Evolutionary conservation across 108 stramenopile genomes (phyloP), one percentile per base, ranked within the genome.

Genomic region (Cylindrotheca closterium): DNA sequence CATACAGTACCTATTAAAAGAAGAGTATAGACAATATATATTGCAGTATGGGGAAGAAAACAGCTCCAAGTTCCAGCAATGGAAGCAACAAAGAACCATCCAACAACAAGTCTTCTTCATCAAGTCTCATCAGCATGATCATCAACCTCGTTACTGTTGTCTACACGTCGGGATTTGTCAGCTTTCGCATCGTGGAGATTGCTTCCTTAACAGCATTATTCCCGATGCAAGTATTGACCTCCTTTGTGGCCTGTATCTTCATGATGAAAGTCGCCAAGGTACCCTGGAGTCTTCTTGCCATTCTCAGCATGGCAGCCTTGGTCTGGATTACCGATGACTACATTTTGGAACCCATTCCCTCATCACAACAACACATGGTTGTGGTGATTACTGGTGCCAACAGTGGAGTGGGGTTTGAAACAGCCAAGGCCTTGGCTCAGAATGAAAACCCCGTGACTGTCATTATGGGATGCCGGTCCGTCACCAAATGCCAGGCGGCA

Each of bases 351-450:
- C 37, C 37, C 37, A 42, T 42, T 42, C 37, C 37, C 7, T 10
- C 15, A 7, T 15, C 37, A 10, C 37, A 42, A 42, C 37, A 7
- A 42, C 37, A 42, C 7, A 42, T 10, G 15, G 10, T 42, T 7
- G 22, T 66, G 45, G 67, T 58, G 25, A 27, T 68, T 19, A 68
- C 67, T 2, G 67, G 67, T n/a, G 67, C 67, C 26, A 68, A 58
- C 30, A 42, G 32, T 58, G 67, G 67, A 30, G 21, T 68, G 4
- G 67, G 67, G 7, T 58, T 50, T 50, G 57, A 17, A 2, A 58
- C 67, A n/a, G 57, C 49, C 19, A 15, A 50, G 26, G 47, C 47
- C 17, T 50, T 62, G 25, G 61, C 30, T 24, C 26, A 23, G 4
- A 18, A 5, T 17, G 12, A 47, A 3, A 27, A 24, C 3, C 2